A percentile compares a stretch with the other conserved stretches of the same genome.
Evolutionary conservation across 371 early-diverging fungal species (phyloP).

Genomic region (Thermomucor indicae-seudaticae): DNA sequence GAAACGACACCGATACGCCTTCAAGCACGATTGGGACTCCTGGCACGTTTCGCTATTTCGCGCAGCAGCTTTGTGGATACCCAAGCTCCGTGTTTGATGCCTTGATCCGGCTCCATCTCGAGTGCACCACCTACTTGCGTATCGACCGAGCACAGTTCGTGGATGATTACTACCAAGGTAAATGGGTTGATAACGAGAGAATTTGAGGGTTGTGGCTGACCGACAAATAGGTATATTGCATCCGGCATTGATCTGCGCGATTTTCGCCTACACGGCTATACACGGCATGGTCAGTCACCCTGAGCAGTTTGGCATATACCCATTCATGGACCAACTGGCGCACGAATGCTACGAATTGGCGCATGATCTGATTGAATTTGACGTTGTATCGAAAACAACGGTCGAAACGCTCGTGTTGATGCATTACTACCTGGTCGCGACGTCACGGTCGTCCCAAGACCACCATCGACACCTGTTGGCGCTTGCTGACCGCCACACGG

Average conservation of each 20-base stretch:
- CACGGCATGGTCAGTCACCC: conserved; percentile 27
- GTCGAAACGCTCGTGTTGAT: conserved; percentile 25
- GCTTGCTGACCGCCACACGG: conserved; percentile 18
- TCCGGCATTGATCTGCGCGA: conserved; percentile 18
- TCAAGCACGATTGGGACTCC: neutral
- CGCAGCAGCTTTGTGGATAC: conserved; percentile 12
- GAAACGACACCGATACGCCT: conserved; percentile 1
- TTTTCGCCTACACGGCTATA: conserved; percentile 24
- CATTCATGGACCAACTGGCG: conserved; percentile 17
- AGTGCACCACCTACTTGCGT: conserved; percentile 14
- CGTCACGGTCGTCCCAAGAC: conserved; percentile 7
- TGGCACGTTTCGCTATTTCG: conserved; percentile 5
- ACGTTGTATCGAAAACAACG: conserved; percentile 11
- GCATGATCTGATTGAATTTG: conserved; percentile 25
- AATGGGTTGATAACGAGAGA: too few species aligned
- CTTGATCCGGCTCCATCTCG: conserved; percentile 11
- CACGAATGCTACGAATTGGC: conserved; percentile 18
- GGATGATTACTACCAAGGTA: conserved; percentile 12
- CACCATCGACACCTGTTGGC: conserved; percentile 16
- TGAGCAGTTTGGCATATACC: conserved; percentile 17
- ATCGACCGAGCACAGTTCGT: conserved; percentile 8
- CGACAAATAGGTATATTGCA: conserved; percentile 6
- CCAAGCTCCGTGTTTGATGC: conserved; percentile 20
- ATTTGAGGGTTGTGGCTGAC: too few species aligned
- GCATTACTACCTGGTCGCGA: conserved; percentile 18